Conservation (phyloP, 495 filamentous ascomycete species). For the Daldinia bambusicola region DNA sequence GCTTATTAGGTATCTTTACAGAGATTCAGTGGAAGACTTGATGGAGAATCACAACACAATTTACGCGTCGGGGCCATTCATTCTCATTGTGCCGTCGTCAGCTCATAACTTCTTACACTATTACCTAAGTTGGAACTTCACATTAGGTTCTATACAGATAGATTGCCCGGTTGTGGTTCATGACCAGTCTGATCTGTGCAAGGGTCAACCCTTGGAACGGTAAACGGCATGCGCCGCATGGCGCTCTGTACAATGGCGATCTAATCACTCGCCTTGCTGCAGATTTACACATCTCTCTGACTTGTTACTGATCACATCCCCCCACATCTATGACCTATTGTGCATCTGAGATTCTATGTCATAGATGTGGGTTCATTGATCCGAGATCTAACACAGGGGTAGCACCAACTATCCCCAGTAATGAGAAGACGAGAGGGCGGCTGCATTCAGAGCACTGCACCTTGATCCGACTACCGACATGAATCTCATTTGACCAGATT, state of each 20-base stretch:
- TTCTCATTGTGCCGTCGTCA: conserved; percentile 10
- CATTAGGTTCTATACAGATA: conserved; percentile 15
- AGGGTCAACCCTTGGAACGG: conserved; percentile 25
- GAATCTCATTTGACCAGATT: neutral
- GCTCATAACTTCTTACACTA: conserved; percentile 20
- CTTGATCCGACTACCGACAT: conserved; percentile 39
- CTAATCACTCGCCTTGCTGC: conserved; percentile 1
- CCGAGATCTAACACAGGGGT: conserved; percentile 30
- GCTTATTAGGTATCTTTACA: conserved; percentile 11
- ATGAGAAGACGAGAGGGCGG: conserved; percentile 16
- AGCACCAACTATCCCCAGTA: conserved; percentile 5
- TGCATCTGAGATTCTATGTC: conserved; percentile 17
- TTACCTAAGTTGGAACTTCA: conserved; percentile 21
- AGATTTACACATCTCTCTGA: neutral
- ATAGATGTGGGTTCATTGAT: conserved; percentile 23
- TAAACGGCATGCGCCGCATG: conserved; percentile 31
- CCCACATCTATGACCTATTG: conserved; percentile 1
- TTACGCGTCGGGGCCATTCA: conserved; percentile 17
- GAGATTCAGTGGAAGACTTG: conserved; percentile 2
- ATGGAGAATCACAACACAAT: conserved; percentile 10
- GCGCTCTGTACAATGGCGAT: conserved; percentile 8
- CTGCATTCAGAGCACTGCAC: conserved; percentile 27
- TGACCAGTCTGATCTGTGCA: conserved; percentile 13
- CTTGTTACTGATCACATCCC: neutral
- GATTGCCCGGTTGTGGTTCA: neutral